Evolutionary conservation across 83 land plant genomes (phyloP).

Genomic region (Thuja plicata): DNA sequence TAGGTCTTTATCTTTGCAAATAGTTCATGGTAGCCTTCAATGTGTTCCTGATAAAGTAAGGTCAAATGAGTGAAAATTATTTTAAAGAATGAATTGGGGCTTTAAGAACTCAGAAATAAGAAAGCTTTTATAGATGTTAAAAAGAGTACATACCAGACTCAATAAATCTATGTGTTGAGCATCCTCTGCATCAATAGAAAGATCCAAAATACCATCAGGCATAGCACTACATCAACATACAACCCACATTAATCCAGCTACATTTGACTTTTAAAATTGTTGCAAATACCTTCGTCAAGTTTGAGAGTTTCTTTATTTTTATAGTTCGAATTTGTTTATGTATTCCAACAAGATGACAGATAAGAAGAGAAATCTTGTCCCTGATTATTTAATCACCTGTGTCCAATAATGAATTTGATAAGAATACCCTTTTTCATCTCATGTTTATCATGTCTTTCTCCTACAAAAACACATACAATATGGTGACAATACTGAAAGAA

Average conservation of each 20-base stretch:
- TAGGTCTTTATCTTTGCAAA: no score
- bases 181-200: conserved; percentile 52
- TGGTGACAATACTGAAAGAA: neutral
- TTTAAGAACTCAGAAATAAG: neutral
- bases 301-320: neutral
- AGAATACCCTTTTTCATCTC: conserved; percentile 82
- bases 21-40: no score
- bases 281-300: neutral
- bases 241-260: neutral
- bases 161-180: conserved; percentile 55
- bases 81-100: neutral
- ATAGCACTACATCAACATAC: conserved; percentile 51
- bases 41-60: conserved; percentile 50
- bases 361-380: neutral
- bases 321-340: neutral
- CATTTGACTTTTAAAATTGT: neutral
- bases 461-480: conserved; percentile 29
- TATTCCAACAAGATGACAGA: neutral
- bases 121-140: conserved; percentile 15
- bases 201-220: conserved; percentile 54
- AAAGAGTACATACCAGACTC: no score
- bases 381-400: conserved; percentile 32
- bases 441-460: conserved; percentile 48
- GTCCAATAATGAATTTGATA: conserved; percentile 79
- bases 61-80: neutral